Percentiles rank a stretch among this genome's conserved stretches.
Conservation (phyloP, 169 alveolate genomes). For the Eimeria zaria region DNA sequence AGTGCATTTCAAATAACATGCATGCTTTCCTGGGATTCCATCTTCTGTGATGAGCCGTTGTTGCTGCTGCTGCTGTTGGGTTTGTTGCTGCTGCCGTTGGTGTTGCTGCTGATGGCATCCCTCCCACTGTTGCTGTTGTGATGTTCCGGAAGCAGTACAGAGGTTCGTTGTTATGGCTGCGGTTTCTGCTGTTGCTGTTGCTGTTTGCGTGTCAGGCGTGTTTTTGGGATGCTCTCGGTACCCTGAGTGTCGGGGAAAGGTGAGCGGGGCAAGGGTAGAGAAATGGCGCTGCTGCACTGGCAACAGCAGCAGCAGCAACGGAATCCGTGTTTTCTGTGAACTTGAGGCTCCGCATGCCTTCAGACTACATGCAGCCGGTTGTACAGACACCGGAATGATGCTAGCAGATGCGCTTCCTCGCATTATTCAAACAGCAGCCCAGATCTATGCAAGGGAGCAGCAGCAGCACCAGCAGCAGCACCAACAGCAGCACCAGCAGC, state of each 20-base stretch:
- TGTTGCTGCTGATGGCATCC: neutral
- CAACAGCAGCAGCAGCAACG: neutral
- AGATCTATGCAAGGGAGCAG: slow-evolving; percentile 30
- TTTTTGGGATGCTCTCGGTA: slow-evolving; percentile 72
- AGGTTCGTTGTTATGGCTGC: neutral
- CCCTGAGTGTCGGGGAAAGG: slow-evolving; percentile 77
- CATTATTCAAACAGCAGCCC: slow-evolving; percentile 57
- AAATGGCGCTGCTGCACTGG: slow-evolving; percentile 76
- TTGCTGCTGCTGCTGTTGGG: slow-evolving; percentile 17
- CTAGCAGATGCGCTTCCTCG: slow-evolving; percentile 62
- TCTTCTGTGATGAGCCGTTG: neutral
- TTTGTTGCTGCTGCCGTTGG: no score
- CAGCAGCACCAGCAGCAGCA: slow-evolving; percentile 60
- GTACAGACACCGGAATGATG: slow-evolving; percentile 71
- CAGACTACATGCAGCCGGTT: slow-evolving; percentile 81
- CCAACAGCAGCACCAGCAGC: slow-evolving; percentile 48
- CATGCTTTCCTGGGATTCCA: neutral
- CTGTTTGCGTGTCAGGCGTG: slow-evolving; percentile 58
- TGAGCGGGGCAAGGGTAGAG: slow-evolving; percentile 73
- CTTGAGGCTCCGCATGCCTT: slow-evolving; percentile 69
- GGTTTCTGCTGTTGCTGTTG: neutral
- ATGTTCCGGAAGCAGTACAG: neutral
- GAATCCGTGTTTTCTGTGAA: slow-evolving; percentile 52
- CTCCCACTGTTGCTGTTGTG: slow-evolving; percentile 12
- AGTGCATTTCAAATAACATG: neutral